Evolutionary conservation across 345 rosid genomes (phyloP), one percentile per base, ranked within the genome.

Genomic region (Arabidopsis arenosa): DNA sequence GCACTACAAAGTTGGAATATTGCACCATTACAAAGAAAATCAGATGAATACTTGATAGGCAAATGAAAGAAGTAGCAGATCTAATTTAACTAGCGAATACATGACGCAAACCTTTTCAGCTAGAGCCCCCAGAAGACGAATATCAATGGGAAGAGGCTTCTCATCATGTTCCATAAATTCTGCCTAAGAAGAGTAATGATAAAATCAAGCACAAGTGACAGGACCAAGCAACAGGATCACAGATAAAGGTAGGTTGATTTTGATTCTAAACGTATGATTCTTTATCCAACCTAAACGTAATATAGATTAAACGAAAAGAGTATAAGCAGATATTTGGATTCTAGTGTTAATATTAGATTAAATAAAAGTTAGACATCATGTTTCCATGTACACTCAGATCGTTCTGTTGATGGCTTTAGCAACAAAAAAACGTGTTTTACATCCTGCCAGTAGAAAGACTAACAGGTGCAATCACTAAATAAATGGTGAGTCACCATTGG

Each of bases 151-250:
- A 79, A 95, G 98, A 80, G 89, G 97, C 75, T 88, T 95, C 83
- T 95, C 99, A 75, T 90, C 99, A 80, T 88, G 98, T 74, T 95
- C 99, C 99, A 95, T 95, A 86, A 95, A 92, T 85, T 95, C 99
- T 26, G 99, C 99, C 99, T 95, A 83, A 75, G 83, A 81, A 63
- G 54, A 56, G 66, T 6, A 68, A 18, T 28, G 30, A 61, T 40
- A 60, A 60, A 44, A 44, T 67, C 74, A 79, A 67, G 52, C 39
- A 53, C 51, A 60, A 12, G 64, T 61, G 49, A 73, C 51, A 73
- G 77, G 33, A 57, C 57, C 48, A 77, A 30, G 64, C 52, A 72
- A 65, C 32, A 65, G 15, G 49, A 32, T 59, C 36, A 66, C 49
- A 17, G 59, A 73, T 26, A 53, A 48, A 73, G 9, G 37, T 66